Evolutionary conservation across 1,139 yeast species (phyloP).

Genomic region (Suhomyces anneliseae): DNA sequence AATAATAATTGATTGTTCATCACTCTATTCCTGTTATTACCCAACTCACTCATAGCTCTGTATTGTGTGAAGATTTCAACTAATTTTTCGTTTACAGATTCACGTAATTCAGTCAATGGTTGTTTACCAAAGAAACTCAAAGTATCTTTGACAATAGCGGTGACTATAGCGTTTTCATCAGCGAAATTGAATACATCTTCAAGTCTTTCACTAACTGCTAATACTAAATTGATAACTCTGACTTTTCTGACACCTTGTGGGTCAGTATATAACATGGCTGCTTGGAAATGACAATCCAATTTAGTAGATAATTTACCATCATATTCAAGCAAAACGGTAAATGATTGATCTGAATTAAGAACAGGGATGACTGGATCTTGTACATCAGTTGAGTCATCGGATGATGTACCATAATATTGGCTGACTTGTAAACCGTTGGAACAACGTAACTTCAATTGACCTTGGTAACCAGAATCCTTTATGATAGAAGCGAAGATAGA

Average conservation of each 20-base stretch:
- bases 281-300: constrained; percentile 86
- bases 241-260: constrained; percentile 75
- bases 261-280: constrained; percentile 84
- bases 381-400: constrained; percentile 27
- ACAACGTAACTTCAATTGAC: constrained; percentile 80
- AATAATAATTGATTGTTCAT: constrained; percentile 68
- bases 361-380: constrained; percentile 73
- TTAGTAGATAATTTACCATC: constrained; percentile 75
- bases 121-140: constrained; percentile 60
- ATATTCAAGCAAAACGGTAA: constrained; percentile 71
- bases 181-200: constrained; percentile 76
- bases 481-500: constrained; percentile 54
- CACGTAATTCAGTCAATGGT: constrained; percentile 62
- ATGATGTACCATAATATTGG: constrained; percentile 65
- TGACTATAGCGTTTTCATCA: constrained; percentile 78
- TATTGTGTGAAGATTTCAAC: constrained; percentile 78
- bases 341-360: constrained; percentile 61
- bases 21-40: constrained; percentile 46
- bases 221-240: constrained; percentile 77
- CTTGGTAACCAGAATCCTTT: constrained; percentile 68
- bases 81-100: constrained; percentile 61
- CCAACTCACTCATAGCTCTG: constrained; percentile 55
- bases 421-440: constrained; percentile 85
- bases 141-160: constrained; percentile 74
- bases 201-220: constrained; percentile 75